These are phyloP conservation scores for Dendrobium catenatum DNA, from an alignment of 106 monocot species.

Conservation along the genomic window DNA sequence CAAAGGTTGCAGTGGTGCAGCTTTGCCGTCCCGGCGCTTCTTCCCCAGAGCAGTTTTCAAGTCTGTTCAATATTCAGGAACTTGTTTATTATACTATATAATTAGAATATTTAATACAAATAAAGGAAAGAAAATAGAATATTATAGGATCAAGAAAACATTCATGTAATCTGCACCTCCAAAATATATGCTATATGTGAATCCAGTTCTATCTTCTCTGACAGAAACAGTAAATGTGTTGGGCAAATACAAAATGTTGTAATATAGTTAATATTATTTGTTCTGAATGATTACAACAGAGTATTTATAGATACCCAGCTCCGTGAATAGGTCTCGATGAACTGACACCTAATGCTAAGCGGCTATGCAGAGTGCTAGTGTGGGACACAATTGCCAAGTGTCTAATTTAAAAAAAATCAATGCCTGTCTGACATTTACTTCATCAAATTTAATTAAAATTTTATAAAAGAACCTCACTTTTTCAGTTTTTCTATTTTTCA, in stretches of 20 bases:
- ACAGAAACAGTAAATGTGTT: too few relatives aligned
- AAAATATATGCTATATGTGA: not conserved
- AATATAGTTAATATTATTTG: not conserved
- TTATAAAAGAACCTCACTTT: too few relatives aligned
- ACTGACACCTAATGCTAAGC: too few relatives aligned
- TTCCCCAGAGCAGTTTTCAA: conserved; percentile 78
- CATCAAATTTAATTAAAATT: too few relatives aligned
- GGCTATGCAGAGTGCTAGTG: too few relatives aligned
- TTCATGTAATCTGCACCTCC: not conserved
- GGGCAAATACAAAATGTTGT: not conserved
- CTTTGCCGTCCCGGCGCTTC: conserved; percentile 69
- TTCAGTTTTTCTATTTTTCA: too few relatives aligned
- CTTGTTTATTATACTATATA: not conserved
- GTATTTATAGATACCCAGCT: too few relatives aligned
- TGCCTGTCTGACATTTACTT: too few relatives aligned
- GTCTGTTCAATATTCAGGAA: conserved; percentile 27
- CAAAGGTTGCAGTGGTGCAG: conserved; percentile 45
- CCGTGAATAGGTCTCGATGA: too few relatives aligned
- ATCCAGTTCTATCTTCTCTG: not conserved
- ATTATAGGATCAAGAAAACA: not conserved
- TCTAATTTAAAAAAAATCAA: too few relatives aligned
- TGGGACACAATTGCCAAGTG: too few relatives aligned
- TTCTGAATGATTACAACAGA: too few relatives aligned
- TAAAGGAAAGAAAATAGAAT: not conserved
- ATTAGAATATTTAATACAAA: not conserved